phyloP scores from a whole-genome alignment of 306 rosid species.

The Fagus crenata region DNA sequence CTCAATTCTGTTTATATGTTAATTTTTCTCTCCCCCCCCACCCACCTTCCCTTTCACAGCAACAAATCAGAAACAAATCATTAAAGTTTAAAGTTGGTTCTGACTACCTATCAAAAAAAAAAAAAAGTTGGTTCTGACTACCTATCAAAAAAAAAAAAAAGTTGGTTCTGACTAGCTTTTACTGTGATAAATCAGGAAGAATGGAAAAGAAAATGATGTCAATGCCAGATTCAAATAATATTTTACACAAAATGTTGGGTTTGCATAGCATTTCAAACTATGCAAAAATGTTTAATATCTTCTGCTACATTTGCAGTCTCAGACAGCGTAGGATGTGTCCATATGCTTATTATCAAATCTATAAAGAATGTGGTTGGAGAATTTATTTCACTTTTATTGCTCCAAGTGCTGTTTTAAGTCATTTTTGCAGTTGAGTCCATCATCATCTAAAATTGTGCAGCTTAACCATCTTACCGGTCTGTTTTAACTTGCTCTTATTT shows the following conservation, averaged over 20 bases:
- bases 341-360: background rate
- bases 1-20: no score
- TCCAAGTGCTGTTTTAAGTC: background rate
- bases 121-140: no score
- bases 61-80: no score
- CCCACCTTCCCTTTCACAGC: no score
- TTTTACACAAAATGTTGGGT: background rate
- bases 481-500: background rate
- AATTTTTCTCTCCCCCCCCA: no score
- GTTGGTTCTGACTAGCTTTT: background rate
- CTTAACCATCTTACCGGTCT: background rate
- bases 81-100: no score
- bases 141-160: no score
- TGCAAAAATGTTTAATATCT: background rate
- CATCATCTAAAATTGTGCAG: background rate
- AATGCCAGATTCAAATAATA: background rate
- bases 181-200: background rate
- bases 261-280: no score
- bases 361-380: background rate
- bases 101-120: no score
- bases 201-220: background rate
- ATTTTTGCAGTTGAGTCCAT: background rate
- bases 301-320: background rate
- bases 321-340: background rate
- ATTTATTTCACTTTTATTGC: background rate